phyloP scores from a whole-genome alignment of 1,284 basidiomycete species.

The Heterobasidion occidentale region DNA sequence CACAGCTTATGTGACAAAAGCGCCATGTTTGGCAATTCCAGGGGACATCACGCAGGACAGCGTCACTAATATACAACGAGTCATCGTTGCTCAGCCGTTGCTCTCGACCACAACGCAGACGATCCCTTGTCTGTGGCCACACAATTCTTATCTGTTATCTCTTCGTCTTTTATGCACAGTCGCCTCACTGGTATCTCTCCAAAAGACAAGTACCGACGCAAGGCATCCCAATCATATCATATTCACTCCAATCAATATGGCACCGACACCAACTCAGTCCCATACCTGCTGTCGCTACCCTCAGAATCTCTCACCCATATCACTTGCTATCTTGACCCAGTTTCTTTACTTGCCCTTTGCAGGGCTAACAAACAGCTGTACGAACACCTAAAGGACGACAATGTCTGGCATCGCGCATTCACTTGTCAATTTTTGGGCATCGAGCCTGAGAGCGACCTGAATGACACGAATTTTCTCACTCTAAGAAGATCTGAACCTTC shows the following conservation, averaged over 20 bases:
- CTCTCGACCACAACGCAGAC: not conserved
- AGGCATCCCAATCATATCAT: constrained; percentile 13
- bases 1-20: too few species aligned
- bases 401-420: constrained; percentile 82
- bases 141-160: not conserved
- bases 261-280: constrained; percentile 14
- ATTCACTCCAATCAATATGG: constrained; percentile 44
- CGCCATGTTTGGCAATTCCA: too few species aligned
- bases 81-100: not conserved
- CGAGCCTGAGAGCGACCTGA: constrained; percentile 48
- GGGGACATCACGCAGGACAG: too few species aligned
- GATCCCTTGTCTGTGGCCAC: not conserved
- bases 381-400: constrained; percentile 68
- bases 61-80: too few species aligned
- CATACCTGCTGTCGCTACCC: constrained; percentile 32
- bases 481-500: constrained; percentile 47
- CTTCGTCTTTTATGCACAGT: constrained; percentile 43
- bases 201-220: constrained; percentile 23
- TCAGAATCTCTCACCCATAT: constrained; percentile 73
- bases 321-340: constrained; percentile 69
- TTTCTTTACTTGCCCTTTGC: constrained; percentile 51
- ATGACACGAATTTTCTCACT: constrained; percentile 37
- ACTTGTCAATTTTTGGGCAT: constrained; percentile 62
- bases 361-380: constrained; percentile 48
- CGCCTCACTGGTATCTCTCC: constrained; percentile 29